Conservation (phyloP, 2,329 filamentous ascomycete genomes). For the Cylindrodendrum hubeiense region DNA sequence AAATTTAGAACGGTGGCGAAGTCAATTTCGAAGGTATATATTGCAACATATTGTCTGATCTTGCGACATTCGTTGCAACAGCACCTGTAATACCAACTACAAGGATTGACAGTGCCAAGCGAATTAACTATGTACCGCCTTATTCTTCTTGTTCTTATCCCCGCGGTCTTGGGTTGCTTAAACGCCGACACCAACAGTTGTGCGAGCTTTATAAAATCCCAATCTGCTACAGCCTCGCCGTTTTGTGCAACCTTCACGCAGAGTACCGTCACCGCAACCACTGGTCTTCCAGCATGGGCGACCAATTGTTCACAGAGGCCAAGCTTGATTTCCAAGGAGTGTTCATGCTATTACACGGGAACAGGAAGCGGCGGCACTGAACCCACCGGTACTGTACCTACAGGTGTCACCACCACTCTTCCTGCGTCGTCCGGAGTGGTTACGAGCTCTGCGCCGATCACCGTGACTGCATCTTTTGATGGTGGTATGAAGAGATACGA, state of each 20-base stretch:
- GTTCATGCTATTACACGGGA: conserved; percentile 3
- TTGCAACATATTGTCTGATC: too few relatives aligned
- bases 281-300: conserved; percentile 1
- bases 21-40: too few relatives aligned
- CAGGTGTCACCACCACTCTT: conserved; percentile 12
- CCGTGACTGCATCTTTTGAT: conserved; percentile 8
- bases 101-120: too few relatives aligned
- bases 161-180: background rate
- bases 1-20: too few relatives aligned
- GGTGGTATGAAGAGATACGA: conserved; percentile 22
- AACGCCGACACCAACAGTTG: conserved; percentile 7
- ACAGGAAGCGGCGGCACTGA: background rate
- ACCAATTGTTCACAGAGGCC: conserved; percentile 6
- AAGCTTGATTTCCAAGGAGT: conserved; percentile 8
- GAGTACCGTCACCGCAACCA: conserved; percentile 1
- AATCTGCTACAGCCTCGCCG: conserved; percentile 1
- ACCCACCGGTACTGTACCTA: background rate
- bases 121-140: too few relatives aligned
- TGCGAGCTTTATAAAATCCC: conserved; percentile 6
- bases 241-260: conserved; percentile 5
- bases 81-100: too few relatives aligned
- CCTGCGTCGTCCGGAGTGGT: conserved; percentile 17
- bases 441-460: conserved; percentile 7
- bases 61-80: too few relatives aligned
- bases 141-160: conserved; percentile 6